Conservation (phyloP, 169 alveolate genomes). For the Perkinsus olseni region DNA sequence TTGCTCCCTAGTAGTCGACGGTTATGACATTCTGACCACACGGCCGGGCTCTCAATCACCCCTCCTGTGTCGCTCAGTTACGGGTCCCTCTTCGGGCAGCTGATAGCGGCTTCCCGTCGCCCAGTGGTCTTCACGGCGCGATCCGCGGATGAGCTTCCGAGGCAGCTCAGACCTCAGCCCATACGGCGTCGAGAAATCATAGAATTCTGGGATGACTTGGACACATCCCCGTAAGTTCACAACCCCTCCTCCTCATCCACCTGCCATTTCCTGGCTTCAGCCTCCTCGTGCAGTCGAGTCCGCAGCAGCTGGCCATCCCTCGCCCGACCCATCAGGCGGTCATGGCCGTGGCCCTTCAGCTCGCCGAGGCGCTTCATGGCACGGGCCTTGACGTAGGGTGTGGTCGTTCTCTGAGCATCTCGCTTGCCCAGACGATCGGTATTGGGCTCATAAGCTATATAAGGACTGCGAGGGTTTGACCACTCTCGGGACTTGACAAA, state of each 20-base stretch:
- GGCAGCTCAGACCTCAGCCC: not conserved
- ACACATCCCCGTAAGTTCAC: not conserved
- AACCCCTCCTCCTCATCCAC: not conserved
- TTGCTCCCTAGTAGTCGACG: no score
- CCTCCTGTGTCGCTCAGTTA: no score
- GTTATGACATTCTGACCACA: no score
- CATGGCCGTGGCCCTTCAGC: not conserved
- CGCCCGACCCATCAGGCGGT: not conserved
- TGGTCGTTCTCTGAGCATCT: not conserved
- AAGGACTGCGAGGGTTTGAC: no score
- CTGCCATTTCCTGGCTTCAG: not conserved
- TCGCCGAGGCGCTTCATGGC: not conserved
- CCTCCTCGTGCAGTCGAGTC: not conserved
- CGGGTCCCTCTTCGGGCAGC: not conserved
- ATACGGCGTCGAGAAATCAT: not conserved
- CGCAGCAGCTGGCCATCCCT: not conserved
- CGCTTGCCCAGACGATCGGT: not conserved
- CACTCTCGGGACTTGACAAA: no score
- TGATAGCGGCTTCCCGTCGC: not conserved
- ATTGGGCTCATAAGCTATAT: no score
- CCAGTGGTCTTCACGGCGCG: constrained; percentile 3
- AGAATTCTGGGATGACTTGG: not conserved
- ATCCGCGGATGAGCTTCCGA: not conserved
- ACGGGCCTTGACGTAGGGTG: not conserved
- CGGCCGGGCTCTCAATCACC: no score